These are phyloP conservation scores for Colletotrichum limetticola DNA, from an alignment of 2,329 filamentous ascomycete species.

Conservation along the genomic window DNA sequence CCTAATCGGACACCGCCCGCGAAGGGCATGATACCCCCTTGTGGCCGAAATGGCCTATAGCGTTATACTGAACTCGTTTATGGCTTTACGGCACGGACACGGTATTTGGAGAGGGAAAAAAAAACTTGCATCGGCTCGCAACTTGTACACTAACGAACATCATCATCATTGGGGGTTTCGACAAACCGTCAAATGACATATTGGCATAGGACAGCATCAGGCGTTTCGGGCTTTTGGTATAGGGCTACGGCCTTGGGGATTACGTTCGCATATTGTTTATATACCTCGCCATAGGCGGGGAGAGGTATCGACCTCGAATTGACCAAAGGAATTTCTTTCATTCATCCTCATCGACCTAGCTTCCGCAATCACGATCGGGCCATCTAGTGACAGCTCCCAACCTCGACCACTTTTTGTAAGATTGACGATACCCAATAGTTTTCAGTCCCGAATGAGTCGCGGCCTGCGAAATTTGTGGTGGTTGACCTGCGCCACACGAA, in stretches of 20 bases:
- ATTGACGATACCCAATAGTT: background rate
- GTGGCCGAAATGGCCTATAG: constrained; percentile 33
- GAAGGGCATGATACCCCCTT: constrained; percentile 34
- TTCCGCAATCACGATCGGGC: background rate
- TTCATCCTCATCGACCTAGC: constrained; percentile 4
- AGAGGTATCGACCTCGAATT: constrained; percentile 17
- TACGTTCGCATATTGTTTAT: constrained; percentile 26
- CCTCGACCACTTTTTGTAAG: background rate
- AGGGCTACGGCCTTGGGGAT: background rate
- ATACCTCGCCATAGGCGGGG: constrained; percentile 13
- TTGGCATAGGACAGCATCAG: constrained; percentile 31
- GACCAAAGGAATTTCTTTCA: constrained; percentile 3
- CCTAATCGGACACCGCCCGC: constrained; percentile 34
- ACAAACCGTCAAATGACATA: constrained; percentile 29
- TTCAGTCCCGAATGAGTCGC: background rate
- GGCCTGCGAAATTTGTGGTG: background rate
- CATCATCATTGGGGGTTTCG: constrained; percentile 25
- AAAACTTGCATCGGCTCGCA: constrained; percentile 33
- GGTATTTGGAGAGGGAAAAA: constrained; percentile 32
- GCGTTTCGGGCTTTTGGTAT: constrained; percentile 26
- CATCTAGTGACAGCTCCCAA: background rate
- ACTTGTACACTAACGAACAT: constrained; percentile 34
- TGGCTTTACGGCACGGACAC: constrained; percentile 31
- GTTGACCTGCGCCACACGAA: constrained; percentile 1
- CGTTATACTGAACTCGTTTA: constrained; percentile 31